A percentile compares a stretch with the other conserved stretches of the same genome.
These are phyloP conservation scores for Aspergillus proliferans DNA, from an alignment of 2,329 filamentous ascomycete genomes.

Conservation along the genomic window DNA sequence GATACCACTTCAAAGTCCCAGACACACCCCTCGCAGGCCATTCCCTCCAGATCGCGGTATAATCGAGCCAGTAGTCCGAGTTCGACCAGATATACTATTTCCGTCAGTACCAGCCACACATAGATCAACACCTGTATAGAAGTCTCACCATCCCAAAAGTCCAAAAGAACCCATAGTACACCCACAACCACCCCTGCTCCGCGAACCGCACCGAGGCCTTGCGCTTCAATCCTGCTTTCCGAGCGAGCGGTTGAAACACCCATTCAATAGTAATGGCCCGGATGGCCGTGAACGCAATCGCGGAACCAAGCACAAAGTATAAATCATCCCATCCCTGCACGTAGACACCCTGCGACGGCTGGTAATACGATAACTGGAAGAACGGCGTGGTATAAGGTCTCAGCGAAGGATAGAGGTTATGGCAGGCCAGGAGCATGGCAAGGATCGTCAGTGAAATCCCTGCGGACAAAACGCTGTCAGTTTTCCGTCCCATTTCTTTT, in stretches of 20 bases:
- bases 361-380: constrained; percentile 79
- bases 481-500: background rate
- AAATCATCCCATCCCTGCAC: constrained; percentile 72
- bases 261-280: constrained; percentile 84
- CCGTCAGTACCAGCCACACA: background rate
- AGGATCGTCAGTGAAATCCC: constrained; percentile 82
- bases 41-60: constrained; percentile 71
- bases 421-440: constrained; percentile 72
- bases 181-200: constrained; percentile 85
- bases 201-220: constrained; percentile 80
- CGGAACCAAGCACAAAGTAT: constrained; percentile 69
- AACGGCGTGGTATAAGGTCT: constrained; percentile 77
- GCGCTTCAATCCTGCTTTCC: constrained; percentile 64
- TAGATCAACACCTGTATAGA: constrained; percentile 7
- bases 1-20: constrained; percentile 77
- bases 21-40: constrained; percentile 75
- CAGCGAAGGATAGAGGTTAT: constrained; percentile 74
- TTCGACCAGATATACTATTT: constrained; percentile 69
- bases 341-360: constrained; percentile 62
- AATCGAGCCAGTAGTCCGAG: constrained; percentile 71
- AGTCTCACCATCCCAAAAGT: constrained; percentile 68
- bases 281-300: constrained; percentile 79
- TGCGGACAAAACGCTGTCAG: constrained; percentile 27
- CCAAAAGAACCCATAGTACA: constrained; percentile 82
- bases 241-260: constrained; percentile 70